Conservation (phyloP, 257 asterid genomes). For the Penstemon barbatus region DNA sequence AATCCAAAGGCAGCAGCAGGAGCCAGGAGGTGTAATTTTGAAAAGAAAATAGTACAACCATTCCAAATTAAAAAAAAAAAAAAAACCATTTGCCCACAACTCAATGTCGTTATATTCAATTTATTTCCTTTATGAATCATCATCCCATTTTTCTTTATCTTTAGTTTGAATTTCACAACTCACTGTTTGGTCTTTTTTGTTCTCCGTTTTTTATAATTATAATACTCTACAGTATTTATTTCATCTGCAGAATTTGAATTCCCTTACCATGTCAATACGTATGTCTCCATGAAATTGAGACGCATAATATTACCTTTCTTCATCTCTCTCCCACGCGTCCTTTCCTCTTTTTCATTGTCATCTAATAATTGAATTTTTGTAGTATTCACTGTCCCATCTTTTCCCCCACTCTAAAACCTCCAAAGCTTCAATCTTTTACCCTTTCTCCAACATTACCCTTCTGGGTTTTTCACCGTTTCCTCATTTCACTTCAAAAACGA, state of each 20-base stretch:
- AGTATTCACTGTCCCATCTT: slow-evolving; percentile 13
- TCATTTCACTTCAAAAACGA: not conserved
- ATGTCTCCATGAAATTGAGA: slow-evolving; percentile 24
- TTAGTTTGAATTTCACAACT: slow-evolving; percentile 21
- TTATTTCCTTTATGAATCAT: slow-evolving; percentile 11
- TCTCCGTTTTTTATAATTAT: slow-evolving; percentile 25
- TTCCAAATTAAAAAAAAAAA: not conserved
- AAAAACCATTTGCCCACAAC: slow-evolving; percentile 33
- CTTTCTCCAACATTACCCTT: not conserved
- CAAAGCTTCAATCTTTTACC: not conserved
- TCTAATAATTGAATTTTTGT: slow-evolving; percentile 22
- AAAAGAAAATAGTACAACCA: slow-evolving; percentile 2
- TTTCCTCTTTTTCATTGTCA: slow-evolving; percentile 8
- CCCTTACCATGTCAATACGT: slow-evolving; percentile 7
- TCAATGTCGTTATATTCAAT: slow-evolving; percentile 15
- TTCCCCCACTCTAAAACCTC: not conserved
- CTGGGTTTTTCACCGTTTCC: slow-evolving; percentile 2
- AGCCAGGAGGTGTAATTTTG: slow-evolving; percentile 11
- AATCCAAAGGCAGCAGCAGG: slow-evolving; percentile 19
- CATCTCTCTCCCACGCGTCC: slow-evolving; percentile 25
- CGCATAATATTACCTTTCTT: not conserved
- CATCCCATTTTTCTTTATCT: slow-evolving; percentile 10
- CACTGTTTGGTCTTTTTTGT: slow-evolving; percentile 28
- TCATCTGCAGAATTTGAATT: not conserved
- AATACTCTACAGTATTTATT: slow-evolving; percentile 26